Conservation (phyloP, 2,329 filamentous ascomycete species). For the Clonostachys solani region DNA sequence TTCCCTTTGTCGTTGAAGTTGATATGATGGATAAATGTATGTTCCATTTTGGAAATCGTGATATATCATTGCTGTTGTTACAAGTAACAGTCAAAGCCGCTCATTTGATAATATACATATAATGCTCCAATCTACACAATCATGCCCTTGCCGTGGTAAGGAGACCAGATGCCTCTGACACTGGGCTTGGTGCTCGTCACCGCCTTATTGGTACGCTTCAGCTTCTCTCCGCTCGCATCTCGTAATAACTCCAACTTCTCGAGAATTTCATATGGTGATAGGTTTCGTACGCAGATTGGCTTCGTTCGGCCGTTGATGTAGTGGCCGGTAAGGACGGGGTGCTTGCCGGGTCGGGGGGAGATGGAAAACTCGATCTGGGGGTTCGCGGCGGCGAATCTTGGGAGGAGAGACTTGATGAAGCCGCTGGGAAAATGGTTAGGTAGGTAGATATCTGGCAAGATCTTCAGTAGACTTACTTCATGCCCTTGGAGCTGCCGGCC, state of each 20-base stretch:
- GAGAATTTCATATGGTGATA: conserved; percentile 75
- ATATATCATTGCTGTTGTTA: background rate
- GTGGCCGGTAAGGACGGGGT: conserved; percentile 83
- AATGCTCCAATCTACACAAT: conserved; percentile 32
- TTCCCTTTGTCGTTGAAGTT: no score
- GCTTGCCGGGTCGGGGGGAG: conserved; percentile 82
- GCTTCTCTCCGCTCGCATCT: conserved; percentile 72
- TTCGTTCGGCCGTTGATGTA: conserved; percentile 91
- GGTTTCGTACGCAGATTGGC: conserved; percentile 82
- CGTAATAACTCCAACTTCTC: conserved; percentile 73
- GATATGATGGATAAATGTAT: no score
- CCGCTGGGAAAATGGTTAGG: conserved; percentile 44
- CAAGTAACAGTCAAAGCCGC: background rate
- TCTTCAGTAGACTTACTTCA: conserved; percentile 63
- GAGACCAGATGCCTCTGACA: conserved; percentile 68
- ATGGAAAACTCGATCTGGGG: conserved; percentile 89
- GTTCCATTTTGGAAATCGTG: no score
- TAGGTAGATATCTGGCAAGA: background rate
- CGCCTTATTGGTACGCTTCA: conserved; percentile 59
- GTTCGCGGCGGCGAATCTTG: conserved; percentile 74
- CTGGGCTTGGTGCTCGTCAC: conserved; percentile 61
- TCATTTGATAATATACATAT: background rate
- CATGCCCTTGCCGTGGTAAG: conserved; percentile 60
- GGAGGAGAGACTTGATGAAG: conserved; percentile 76
- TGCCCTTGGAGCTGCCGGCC: conserved; percentile 87